Conservation (phyloP, 2,329 filamentous ascomycete species). For the Alternaria arborescens region DNA sequence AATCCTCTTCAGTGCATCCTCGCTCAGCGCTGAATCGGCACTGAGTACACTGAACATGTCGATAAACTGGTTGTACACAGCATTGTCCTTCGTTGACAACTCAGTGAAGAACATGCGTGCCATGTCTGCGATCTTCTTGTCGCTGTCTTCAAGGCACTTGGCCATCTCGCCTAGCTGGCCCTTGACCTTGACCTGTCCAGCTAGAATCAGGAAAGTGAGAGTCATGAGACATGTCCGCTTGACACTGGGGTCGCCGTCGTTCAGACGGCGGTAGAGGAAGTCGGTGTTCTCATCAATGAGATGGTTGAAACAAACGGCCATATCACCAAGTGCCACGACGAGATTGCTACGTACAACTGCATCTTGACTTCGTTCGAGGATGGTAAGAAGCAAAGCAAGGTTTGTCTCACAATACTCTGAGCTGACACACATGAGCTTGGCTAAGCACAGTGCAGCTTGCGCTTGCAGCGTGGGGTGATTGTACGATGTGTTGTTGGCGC, state of each 20-base stretch:
- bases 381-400: constrained; percentile 91
- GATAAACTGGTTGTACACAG: constrained; percentile 98
- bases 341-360: constrained; percentile 94
- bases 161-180: constrained; percentile 98
- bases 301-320: constrained; percentile 99
- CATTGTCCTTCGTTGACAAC: constrained; percentile 96
- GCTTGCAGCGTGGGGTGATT: constrained; percentile 89
- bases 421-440: constrained; percentile 98
- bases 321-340: constrained; percentile 95
- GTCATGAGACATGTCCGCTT: constrained; percentile 99
- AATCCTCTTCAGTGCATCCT: constrained; percentile 85
- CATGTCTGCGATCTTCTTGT: constrained; percentile 91
- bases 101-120: constrained; percentile 99
- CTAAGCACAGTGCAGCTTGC: constrained; percentile 90
- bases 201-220: constrained; percentile 93
- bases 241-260: constrained; percentile 86
- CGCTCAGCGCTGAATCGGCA: constrained; percentile 79
- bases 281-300: constrained; percentile 99
- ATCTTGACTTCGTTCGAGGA: constrained; percentile 92
- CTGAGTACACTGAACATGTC: constrained; percentile 97
- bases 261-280: constrained; percentile 92
- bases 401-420: constrained; percentile 96
- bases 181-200: constrained; percentile 99
- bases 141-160: constrained; percentile 96
- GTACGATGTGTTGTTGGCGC: constrained; percentile 88